Conservation (phyloP, 106 monocot genomes). For the Acanthochlamys bracteata region DNA sequence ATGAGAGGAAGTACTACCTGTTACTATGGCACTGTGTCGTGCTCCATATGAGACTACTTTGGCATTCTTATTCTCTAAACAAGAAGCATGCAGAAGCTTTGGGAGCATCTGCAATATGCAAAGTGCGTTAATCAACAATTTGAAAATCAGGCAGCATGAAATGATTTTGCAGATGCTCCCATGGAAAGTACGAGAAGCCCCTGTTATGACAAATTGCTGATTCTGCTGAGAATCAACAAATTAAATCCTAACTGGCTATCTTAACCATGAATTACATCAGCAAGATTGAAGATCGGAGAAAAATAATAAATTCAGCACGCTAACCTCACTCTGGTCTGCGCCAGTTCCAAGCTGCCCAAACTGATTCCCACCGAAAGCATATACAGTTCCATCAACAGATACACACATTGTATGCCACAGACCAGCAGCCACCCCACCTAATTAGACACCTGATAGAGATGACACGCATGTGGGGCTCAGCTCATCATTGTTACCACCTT, state of each 20-base stretch:
- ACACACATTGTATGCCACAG: slow-evolving; percentile 93
- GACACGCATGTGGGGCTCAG: slow-evolving; percentile 82
- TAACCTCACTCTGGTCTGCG: slow-evolving; percentile 90
- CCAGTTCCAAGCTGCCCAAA: slow-evolving; percentile 97
- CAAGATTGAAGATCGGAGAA: no score
- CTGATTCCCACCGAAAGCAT: slow-evolving; percentile 96
- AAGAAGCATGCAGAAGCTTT: slow-evolving; percentile 61
- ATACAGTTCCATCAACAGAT: slow-evolving; percentile 75
- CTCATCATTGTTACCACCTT: slow-evolving; percentile 88
- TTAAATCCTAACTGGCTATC: no score
- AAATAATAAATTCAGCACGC: no score
- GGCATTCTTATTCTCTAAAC: slow-evolving; percentile 63
- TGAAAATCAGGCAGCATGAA: no score
- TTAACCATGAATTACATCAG: no score
- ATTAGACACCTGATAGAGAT: slow-evolving; percentile 73
- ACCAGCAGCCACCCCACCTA: slow-evolving; percentile 67
- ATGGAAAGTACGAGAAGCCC: no score
- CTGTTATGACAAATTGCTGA: no score
- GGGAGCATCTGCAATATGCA: slow-evolving; percentile 56
- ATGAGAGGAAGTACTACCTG: slow-evolving; percentile 30
- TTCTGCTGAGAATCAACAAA: no score
- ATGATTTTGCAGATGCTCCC: no score
- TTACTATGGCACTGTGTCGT: slow-evolving; percentile 63
- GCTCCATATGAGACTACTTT: slow-evolving; percentile 78
- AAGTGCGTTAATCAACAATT: no score